Conservation (phyloP, 768 basidiomycete species). For the Pleurotus pulmonarius region DNA sequence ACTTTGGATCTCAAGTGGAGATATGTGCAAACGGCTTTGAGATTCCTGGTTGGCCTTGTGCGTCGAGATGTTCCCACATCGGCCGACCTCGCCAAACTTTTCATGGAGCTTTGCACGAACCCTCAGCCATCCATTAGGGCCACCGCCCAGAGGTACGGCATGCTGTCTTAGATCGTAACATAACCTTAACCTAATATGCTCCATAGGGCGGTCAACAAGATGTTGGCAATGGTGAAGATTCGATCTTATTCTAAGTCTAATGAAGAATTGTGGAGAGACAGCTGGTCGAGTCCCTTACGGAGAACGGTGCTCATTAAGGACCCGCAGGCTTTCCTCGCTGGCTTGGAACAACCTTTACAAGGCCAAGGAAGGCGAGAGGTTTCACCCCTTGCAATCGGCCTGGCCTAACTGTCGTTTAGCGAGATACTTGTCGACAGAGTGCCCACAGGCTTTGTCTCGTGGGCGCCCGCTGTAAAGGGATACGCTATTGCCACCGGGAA, state of each 20-base stretch:
- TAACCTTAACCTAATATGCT: slow-evolving; percentile 6
- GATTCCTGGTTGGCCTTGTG: slow-evolving; percentile 57
- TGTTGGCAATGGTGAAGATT: slow-evolving; percentile 69
- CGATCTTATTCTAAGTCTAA: slow-evolving; percentile 62
- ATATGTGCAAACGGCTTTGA: slow-evolving; percentile 69
- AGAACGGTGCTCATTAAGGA: slow-evolving; percentile 42
- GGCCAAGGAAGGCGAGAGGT: slow-evolving; percentile 30
- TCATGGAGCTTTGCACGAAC: slow-evolving; percentile 63
- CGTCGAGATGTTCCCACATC: slow-evolving; percentile 57
- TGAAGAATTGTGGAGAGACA: slow-evolving; percentile 70
- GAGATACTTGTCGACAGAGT: slow-evolving; percentile 69
- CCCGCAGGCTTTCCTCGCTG: slow-evolving; percentile 44
- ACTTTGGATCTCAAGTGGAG: slow-evolving; percentile 57
- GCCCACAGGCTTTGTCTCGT: slow-evolving; percentile 73
- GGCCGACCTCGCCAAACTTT: slow-evolving; percentile 54
- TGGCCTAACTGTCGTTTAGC: slow-evolving; percentile 18
- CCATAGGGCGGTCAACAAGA: slow-evolving; percentile 59
- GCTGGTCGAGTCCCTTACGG: slow-evolving; percentile 64
- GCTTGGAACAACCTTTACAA: slow-evolving; percentile 37
- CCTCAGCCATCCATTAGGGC: slow-evolving; percentile 66
- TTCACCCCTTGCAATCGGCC: neutral
- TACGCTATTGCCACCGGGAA: slow-evolving; percentile 42
- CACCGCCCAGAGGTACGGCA: slow-evolving; percentile 58
- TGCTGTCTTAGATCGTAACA: no score
- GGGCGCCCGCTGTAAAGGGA: slow-evolving; percentile 61